Evolutionary conservation across 2,329 filamentous ascomycete species (phyloP), one percentile per base, ranked within the genome.

Genomic region (Colletotrichum brevisporum): DNA sequence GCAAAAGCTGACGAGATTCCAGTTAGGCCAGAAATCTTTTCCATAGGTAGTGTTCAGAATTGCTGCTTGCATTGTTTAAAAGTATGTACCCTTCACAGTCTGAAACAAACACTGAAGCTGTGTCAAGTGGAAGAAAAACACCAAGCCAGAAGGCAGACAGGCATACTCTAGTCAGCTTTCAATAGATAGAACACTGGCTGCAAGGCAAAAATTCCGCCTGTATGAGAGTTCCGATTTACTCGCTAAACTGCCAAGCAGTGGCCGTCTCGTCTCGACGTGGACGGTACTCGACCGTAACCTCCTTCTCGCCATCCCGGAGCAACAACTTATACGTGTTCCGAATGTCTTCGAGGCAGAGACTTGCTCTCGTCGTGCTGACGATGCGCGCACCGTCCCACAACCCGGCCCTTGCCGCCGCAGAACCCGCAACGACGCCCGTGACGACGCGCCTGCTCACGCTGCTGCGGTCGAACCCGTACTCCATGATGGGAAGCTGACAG

Each of bases 361-460:
- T 39, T 5, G 63, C 39, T 36, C 55, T 59, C 26, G 63, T 54
- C 16, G 39, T 60, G 26, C 47, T 31, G 12, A 66, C 39, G n/a
- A 66, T 55, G 6, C 31, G 63, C 21, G 54, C 63, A 18, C 56
- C 63, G 43, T 61, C 50, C 50, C 48, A 27, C 12, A 60, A 61
- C 5, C 63, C 63, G 16, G 63, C 41, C 5, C 4, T 9, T 13
- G 56, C 63, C 3, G 62, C 54, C 10, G 62, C 31, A 9, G 62
- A 65, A 10, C 43, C 39, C 9, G 36, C 5, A 36, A 52, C 15
- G 5, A 65, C n/a, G 13, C 62, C 62, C 10, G 53, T 36, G 6
- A 65, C 47, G 26, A 53, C 26, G 24, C 62, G 45, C 18, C 54
- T 59, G 6, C n/a, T 39, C 1, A 58, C 13, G 16, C 62, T 65